Base-by-base conservation (phyloP, 2,329 filamentous ascomycete species). In the Colletotrichum tabaci region DNA sequence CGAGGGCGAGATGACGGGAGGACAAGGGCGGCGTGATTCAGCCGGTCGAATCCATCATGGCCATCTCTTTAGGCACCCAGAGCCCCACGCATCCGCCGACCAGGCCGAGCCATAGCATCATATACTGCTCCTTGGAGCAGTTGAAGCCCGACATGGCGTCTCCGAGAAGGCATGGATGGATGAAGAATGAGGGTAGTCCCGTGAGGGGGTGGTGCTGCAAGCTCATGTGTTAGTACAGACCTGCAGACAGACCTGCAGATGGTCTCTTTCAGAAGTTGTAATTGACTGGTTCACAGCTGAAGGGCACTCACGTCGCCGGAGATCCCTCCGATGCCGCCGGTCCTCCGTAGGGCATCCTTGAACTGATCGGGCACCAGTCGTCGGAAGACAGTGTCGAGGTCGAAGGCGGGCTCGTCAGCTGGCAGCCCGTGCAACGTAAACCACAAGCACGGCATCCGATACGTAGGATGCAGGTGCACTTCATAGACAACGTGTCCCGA, bases 141-240 rank as follows among this genome's bases (percentile, higher is more conserved):
- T 88, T 83, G 77, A 94, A 91, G 62, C 84, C 85, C 75, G 86
- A 85, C 88, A 98, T 93, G 63, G 93, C 93, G 74, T 96, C 92
- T 67, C 93, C 93, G 10, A 96, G 93, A 80, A 94, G 90, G 83
- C 96, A 98, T 30, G 96, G 96, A 83, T 99, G 96, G 76, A 98
- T 88, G 82, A 98, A 98, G 82, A 96, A 98, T 61, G 91, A 89
- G 50, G 95, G 94, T 70, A 91, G 82, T 64, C 92, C 93, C 69
- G 91, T 94, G 71, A 93, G 82, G 63, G 96, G 96, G 86, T 98
- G 95, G 81, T 97, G 91, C 90, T 96, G 82, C 79, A 77, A 74
- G 67, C 26, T 73, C 76, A 77, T 64, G 42, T 64, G 74, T 77
- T 74, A 77, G 76, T 75, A 69, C 73, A 76, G 72, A 66, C 67